Evolutionary conservation across 805 yeast species (phyloP).

Genomic region (Wickerhamomyces silvicola): DNA sequence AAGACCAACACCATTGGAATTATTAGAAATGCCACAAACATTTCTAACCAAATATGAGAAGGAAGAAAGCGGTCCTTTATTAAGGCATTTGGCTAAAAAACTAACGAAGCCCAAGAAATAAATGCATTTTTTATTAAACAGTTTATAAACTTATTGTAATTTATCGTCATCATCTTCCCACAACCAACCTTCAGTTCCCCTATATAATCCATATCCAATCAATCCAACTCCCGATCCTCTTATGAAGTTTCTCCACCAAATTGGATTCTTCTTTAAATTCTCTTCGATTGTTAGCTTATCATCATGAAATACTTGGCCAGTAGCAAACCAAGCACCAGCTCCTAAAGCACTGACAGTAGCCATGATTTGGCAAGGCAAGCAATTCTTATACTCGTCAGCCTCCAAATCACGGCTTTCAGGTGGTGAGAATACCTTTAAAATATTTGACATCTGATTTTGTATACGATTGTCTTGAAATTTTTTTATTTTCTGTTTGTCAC

Average conservation of each 20-base stretch:
- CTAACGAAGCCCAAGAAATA: slow-evolving; percentile 10
- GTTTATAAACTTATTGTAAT: slow-evolving; percentile 1
- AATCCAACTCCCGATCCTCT: slow-evolving; percentile 49
- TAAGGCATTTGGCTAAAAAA: slow-evolving; percentile 37
- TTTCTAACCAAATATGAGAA: slow-evolving; percentile 26
- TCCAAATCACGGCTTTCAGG: slow-evolving; percentile 22
- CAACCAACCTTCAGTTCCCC: slow-evolving; percentile 59
- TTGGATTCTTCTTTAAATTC: slow-evolving; percentile 35
- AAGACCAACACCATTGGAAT: slow-evolving; percentile 69
- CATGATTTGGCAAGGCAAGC: slow-evolving; percentile 64
- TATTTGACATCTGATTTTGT: slow-evolving; percentile 25
- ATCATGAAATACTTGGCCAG: slow-evolving; percentile 48
- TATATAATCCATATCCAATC: slow-evolving; percentile 48
- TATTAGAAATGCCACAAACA: slow-evolving; percentile 37
- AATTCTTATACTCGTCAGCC: slow-evolving; percentile 42
- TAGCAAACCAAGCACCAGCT: slow-evolving; percentile 57
- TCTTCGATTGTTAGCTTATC: slow-evolving; percentile 29
- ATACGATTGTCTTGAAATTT: too few relatives aligned
- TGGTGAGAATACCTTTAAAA: slow-evolving; percentile 20
- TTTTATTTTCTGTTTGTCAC: too few relatives aligned
- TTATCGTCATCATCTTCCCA: slow-evolving; percentile 31
- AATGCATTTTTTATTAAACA: not conserved
- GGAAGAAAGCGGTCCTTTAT: slow-evolving; percentile 27
- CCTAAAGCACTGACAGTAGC: slow-evolving; percentile 51
- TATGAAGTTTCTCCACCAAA: slow-evolving; percentile 57